Evolutionary conservation across 1,284 basidiomycete genomes (phyloP).

Genomic region (Singerocomus inundabilis): DNA sequence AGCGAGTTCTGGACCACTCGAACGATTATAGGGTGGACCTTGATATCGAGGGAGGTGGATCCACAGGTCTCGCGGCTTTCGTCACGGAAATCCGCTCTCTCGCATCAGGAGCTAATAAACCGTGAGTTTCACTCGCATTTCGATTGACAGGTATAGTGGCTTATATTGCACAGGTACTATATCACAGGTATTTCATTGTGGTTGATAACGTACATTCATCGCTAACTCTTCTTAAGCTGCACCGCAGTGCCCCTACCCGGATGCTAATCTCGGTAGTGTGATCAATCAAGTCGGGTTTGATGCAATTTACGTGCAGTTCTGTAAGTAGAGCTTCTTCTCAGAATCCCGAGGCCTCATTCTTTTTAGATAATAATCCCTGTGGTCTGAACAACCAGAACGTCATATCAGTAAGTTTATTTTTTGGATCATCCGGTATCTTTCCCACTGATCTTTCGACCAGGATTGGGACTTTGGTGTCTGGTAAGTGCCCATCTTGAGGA

Average conservation of each 20-base stretch:
- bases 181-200: slow-evolving; percentile 40
- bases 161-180: slow-evolving; percentile 46
- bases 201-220: background rate
- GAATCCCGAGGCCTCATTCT: background rate
- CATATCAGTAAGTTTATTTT: slow-evolving; percentile 37
- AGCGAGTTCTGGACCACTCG: background rate
- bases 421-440: background rate
- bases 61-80: slow-evolving; percentile 53
- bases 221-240: slow-evolving; percentile 32
- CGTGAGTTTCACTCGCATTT: slow-evolving; percentile 33
- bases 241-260: slow-evolving; percentile 67
- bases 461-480: slow-evolving; percentile 55
- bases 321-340: slow-evolving; percentile 27
- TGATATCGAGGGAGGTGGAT: slow-evolving; percentile 63
- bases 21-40: slow-evolving; percentile 50
- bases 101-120: slow-evolving; percentile 48
- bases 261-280: slow-evolving; percentile 52
- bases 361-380: slow-evolving; percentile 57
- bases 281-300: slow-evolving; percentile 59
- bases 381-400: slow-evolving; percentile 44
- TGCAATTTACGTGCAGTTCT: slow-evolving; percentile 63
- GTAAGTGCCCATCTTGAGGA: slow-evolving; percentile 31
- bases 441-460: slow-evolving; percentile 23
- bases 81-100: slow-evolving; percentile 51
- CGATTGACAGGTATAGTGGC: background rate